Conservation (phyloP, 208 protist genomes). For the Trypanosoma lewisi region DNA sequence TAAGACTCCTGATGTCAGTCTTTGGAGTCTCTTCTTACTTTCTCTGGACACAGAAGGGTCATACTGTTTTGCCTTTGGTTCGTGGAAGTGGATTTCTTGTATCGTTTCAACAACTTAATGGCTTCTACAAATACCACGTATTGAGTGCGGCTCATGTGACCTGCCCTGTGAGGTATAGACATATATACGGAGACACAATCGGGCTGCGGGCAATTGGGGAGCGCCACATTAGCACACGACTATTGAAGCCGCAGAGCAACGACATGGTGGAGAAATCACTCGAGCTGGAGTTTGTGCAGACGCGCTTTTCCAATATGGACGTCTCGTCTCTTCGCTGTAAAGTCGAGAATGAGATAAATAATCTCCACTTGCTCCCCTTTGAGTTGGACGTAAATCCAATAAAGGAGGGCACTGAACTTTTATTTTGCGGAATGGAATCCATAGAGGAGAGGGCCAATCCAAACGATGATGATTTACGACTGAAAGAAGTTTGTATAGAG, state of each 20-base stretch:
- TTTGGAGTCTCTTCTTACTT: constrained; percentile 86
- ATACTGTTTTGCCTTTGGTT: constrained; percentile 76
- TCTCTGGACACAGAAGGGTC: constrained; percentile 86
- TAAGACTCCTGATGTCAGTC: constrained; percentile 46
- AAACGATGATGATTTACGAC: constrained; percentile 68
- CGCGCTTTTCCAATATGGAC: constrained; percentile 71
- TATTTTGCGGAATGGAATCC: constrained; percentile 56
- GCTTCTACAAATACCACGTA: constrained; percentile 82
- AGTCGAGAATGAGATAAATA: constrained; percentile 38
- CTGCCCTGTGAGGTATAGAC: constrained; percentile 64
- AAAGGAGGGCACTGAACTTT: constrained; percentile 57
- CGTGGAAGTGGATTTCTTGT: constrained; percentile 85
- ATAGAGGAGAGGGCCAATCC: constrained; percentile 76
- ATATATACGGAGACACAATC: constrained; percentile 66
- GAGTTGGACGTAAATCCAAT: constrained; percentile 69
- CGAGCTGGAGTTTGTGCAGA: constrained; percentile 63
- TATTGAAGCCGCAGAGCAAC: constrained; percentile 47
- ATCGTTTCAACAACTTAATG: constrained; percentile 53
- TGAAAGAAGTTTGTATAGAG: constrained; percentile 38
- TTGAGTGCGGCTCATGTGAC: constrained; percentile 82
- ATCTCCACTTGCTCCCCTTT: constrained; percentile 34
- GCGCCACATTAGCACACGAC: constrained; percentile 72
- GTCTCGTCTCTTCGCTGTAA: constrained; percentile 58
- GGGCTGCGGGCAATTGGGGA: constrained; percentile 82
- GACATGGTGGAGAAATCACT: constrained; percentile 34